phyloP scores from a whole-genome alignment of 2,329 filamentous ascomycete species.

The Fusarium burgessii region DNA sequence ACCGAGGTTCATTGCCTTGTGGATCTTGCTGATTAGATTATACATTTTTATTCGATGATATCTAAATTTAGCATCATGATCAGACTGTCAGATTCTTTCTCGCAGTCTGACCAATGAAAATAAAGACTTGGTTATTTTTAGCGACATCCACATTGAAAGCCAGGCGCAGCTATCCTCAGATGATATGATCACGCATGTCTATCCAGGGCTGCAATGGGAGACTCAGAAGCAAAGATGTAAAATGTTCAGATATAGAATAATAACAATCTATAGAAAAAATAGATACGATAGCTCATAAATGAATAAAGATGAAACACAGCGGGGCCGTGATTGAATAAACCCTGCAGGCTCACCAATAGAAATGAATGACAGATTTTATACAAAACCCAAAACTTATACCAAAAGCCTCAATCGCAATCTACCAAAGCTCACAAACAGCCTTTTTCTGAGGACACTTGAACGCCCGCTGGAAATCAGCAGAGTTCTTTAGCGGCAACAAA shows the following conservation, averaged over 20 bases:
- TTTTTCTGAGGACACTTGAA: slow-evolving; percentile 75
- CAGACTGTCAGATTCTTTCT: not conserved
- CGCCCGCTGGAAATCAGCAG: slow-evolving; percentile 73
- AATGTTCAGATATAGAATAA: too few species aligned
- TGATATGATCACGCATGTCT: not conserved
- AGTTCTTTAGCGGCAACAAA: slow-evolving; percentile 75
- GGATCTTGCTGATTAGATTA: not conserved
- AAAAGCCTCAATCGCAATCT: not conserved
- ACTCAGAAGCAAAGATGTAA: too few species aligned
- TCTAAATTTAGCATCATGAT: not conserved
- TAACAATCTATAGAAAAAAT: not conserved
- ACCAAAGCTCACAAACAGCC: slow-evolving; percentile 79
- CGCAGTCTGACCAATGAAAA: not conserved
- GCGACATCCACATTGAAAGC: not conserved
- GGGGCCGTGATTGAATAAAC: accelerated
- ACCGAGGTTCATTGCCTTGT: not conserved
- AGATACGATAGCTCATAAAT: not conserved
- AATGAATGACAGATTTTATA: not conserved
- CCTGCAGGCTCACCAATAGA: too few species aligned
- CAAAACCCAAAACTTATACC: not conserved
- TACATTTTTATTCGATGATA: not conserved
- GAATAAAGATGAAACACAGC: not conserved
- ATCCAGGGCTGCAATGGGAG: too few species aligned
- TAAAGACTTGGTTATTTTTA: not conserved
- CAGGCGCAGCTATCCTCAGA: not conserved